Evolutionary conservation across 805 yeast species (phyloP).

Genomic region (Debaryomyces hansenii): DNA sequence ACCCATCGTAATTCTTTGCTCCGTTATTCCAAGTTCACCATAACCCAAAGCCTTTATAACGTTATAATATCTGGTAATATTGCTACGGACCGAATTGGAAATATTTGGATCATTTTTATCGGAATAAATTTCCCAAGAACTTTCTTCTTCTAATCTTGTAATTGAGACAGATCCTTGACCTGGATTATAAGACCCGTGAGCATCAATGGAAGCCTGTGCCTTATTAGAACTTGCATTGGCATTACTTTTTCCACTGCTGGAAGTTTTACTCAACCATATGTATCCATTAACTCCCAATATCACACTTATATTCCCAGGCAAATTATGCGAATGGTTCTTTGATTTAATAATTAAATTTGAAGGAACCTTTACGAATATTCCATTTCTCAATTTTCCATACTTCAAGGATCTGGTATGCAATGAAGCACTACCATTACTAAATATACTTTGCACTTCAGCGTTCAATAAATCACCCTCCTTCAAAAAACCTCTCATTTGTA

Average conservation of each 20-base stretch:
- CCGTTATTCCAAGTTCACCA: conserved; percentile 85
- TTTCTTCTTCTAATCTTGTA: conserved; percentile 87
- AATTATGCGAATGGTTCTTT: conserved; percentile 79
- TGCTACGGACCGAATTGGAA: conserved; percentile 57
- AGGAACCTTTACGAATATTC: conserved; percentile 79
- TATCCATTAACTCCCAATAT: conserved; percentile 95
- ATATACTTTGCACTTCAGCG: conserved; percentile 92
- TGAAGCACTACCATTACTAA: conserved; percentile 88
- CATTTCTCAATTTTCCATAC: conserved; percentile 94
- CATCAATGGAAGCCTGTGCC: conserved; percentile 40
- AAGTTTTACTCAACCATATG: conserved; percentile 84
- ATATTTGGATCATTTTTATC: conserved; percentile 79
- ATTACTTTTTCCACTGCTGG: conserved; percentile 17
- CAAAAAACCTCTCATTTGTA: conserved; percentile 90
- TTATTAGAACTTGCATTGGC: conserved; percentile 23
- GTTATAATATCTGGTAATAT: conserved; percentile 82
- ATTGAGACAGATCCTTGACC: conserved; percentile 67
- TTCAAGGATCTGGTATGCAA: conserved; percentile 93
- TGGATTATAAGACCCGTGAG: conserved; percentile 44
- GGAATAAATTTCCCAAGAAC: conserved; percentile 92
- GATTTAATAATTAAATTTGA: conserved; percentile 79
- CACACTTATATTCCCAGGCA: conserved; percentile 93
- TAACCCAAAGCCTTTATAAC: conserved; percentile 80
- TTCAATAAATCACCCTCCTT: conserved; percentile 95
- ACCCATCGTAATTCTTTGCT: conserved; percentile 71